Evolutionary conservation across 192 early-diverging fungal species (phyloP).

Genomic region (Glomus cerebriforme): DNA sequence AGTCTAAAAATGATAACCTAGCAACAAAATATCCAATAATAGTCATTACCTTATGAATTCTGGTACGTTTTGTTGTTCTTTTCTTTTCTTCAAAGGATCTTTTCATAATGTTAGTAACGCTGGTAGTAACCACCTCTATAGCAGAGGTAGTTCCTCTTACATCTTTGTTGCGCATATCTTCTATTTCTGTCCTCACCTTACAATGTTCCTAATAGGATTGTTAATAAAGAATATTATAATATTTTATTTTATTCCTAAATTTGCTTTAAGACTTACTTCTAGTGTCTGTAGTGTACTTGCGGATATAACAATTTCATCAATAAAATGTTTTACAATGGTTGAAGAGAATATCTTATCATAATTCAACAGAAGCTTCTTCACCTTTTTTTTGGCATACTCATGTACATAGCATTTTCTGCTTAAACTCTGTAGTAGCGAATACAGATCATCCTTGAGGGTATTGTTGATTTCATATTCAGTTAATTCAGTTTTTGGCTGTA

Average conservation of each 20-base stretch:
- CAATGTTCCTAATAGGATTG: conserved; percentile 24
- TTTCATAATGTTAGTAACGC: neutral
- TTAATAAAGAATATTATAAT: conserved; percentile 13
- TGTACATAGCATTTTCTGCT: conserved; percentile 9
- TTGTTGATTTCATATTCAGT: conserved; percentile 17
- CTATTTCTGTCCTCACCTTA: conserved; percentile 3
- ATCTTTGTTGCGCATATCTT: conserved; percentile 12
- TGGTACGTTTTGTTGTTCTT: conserved; percentile 25
- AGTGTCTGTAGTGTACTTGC: conserved; percentile 28
- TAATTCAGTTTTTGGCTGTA: conserved; percentile 30
- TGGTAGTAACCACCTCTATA: neutral
- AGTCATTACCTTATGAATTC: conserved; percentile 19
- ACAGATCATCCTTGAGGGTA: conserved; percentile 17
- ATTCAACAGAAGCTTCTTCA: conserved; percentile 20
- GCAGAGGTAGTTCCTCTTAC: neutral
- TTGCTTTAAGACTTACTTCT: conserved; percentile 26
- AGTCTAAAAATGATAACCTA: neutral
- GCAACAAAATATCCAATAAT: conserved; percentile 16
- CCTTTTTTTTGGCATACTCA: conserved; percentile 30
- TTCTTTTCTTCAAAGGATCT: neutral
- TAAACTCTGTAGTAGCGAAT: conserved; percentile 16
- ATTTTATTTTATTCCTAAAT: conserved; percentile 7
- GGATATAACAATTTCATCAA: conserved; percentile 30
- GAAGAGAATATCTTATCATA: conserved; percentile 28
- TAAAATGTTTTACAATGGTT: conserved; percentile 23